Evolutionary conservation across 495 filamentous ascomycete genomes (phyloP).

Genomic region (Stereocaulon alpinum): DNA sequence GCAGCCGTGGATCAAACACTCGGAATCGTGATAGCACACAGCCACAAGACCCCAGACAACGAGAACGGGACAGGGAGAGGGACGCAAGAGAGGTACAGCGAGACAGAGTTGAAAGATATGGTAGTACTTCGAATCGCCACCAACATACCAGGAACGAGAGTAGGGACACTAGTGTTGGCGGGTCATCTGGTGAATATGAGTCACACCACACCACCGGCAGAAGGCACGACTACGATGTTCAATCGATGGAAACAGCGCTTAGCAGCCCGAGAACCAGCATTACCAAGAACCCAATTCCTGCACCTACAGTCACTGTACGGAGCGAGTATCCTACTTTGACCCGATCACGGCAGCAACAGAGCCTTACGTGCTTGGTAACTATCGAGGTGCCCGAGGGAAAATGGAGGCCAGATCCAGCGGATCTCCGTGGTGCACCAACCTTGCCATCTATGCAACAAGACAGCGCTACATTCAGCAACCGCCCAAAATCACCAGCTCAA

Average conservation of each 20-base stretch:
- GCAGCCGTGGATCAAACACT: slow-evolving; percentile 39
- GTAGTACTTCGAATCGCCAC: slow-evolving; percentile 35
- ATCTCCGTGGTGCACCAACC: slow-evolving; percentile 57
- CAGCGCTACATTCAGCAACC: slow-evolving; percentile 31
- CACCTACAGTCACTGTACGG: slow-evolving; percentile 81
- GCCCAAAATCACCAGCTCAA: slow-evolving; percentile 22
- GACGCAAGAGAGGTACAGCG: slow-evolving; percentile 51
- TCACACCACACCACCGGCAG: slow-evolving; percentile 40
- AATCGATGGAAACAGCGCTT: slow-evolving; percentile 86
- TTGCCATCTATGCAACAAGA: slow-evolving; percentile 36
- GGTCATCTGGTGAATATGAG: slow-evolving; percentile 70
- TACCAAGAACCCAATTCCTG: slow-evolving; percentile 81
- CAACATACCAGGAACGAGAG: slow-evolving; percentile 62
- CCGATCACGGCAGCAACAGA: slow-evolving; percentile 87
- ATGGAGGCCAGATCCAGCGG: slow-evolving; percentile 80
- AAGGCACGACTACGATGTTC: slow-evolving; percentile 90
- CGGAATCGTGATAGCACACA: slow-evolving; percentile 30
- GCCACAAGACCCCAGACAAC: slow-evolving; percentile 33
- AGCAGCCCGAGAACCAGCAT: slow-evolving; percentile 57
- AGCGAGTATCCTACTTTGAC: slow-evolving; percentile 95
- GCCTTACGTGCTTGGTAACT: slow-evolving; percentile 85
- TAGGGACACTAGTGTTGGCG: slow-evolving; percentile 59
- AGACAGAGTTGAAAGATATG: slow-evolving; percentile 52
- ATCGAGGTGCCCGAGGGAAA: slow-evolving; percentile 90
- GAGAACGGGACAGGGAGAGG: slow-evolving; percentile 37